Base-by-base conservation (phyloP, 2,329 filamentous ascomycete species). In the Ophiostoma pallidulum region DNA sequence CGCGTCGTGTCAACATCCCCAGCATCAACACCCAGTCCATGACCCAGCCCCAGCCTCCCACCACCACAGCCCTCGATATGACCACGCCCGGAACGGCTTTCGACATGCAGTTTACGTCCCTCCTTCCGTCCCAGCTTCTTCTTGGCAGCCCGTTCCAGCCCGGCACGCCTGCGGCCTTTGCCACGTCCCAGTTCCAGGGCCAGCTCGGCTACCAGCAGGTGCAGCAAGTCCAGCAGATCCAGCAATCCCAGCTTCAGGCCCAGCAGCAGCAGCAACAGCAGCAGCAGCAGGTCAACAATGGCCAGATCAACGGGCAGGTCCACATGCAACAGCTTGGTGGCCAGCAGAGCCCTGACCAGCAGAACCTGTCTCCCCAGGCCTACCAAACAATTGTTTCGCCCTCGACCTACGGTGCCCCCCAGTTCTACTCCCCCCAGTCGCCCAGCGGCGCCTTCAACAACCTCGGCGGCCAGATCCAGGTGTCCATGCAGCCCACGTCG, bases 81-180 rank as follows among this genome's bases (percentile, higher is more conserved):
- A 75, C 84, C 56, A 91, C 86, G 20, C 90, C 92, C 14, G 89
- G 86, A 37, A 91, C 88, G 45, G 88, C 78, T 37, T 94, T 89
- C 62, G 92, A 97, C 62, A 96, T 97, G 91, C 92, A 97, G 69
- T 97, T 96, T 67, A 96, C 92, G 10, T 91, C 92, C 55, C 77
- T 98, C 56, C 79, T 98, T 32, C 92, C 92, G 31, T 97, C 91
- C 29, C 88, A 96, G 68, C 74, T 98, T 58, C 80, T 98, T 22
- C 83, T 97, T 43, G 92, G 92, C 41, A 96, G 89, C 66, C 92
- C 92, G 16, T 97, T 97, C 69, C 92, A 97, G 68, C 89, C 92
- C 13, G 92, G 90, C 36, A 95, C 87, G 5, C 91, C 91, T 4
- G 86, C 84, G 29, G 83, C 86, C 32, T 97, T 96, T 67, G 81